Base-by-base conservation (phyloP, 2,329 filamentous ascomycete species). In the Ustulina deusta region DNA sequence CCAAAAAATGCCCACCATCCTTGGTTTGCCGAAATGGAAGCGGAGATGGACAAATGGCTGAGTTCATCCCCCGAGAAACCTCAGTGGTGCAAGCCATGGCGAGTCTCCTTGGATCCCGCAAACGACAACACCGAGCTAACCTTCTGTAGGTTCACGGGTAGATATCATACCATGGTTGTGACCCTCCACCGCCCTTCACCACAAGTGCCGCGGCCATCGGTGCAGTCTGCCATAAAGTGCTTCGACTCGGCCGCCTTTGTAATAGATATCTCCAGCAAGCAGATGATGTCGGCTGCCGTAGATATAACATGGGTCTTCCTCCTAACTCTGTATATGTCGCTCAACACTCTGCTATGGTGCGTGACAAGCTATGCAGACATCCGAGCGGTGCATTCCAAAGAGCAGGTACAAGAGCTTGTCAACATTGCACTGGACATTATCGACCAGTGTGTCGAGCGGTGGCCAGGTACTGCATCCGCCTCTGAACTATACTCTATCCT, bases 281-380 rank as follows among this genome's bases (percentile, higher is more conserved):
- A 97, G 78, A 91, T 97, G 76, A 87, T 91, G 71, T 89, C 87
- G 17, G 86, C 87, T 15, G 90, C 89, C 25, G 89, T 96, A 11
- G 95, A 97, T 76, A 85, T 97, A 68, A 97, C 94, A 0, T 98
- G 95, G 95, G 91, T 97, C 49, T 97, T 97, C 76, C 89, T 97
- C 0, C 87, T 97, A 66, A 90, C 91, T 22, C 86, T 98, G 46
- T 97, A 97, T 81, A 96, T 97, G 89, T 90, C 93, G 4, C 86
- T 98, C 65, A 97, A 97, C 77, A 94, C 93, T 5, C 87, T 97
- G 57, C 86, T 99, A 0, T 99, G 96, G 96, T 89, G 92, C 1
- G 86, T 97, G 7, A 97, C 71, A 20, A 61, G 94, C 0, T 97
- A 97, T 76, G 86, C 91, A 3, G 91, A 95, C 71, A 90, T 98